Percentiles rank a stretch among this genome's conserved stretches.
phyloP scores from a whole-genome alignment of 108 stramenopile species.

The Cyclotella baltica region DNA sequence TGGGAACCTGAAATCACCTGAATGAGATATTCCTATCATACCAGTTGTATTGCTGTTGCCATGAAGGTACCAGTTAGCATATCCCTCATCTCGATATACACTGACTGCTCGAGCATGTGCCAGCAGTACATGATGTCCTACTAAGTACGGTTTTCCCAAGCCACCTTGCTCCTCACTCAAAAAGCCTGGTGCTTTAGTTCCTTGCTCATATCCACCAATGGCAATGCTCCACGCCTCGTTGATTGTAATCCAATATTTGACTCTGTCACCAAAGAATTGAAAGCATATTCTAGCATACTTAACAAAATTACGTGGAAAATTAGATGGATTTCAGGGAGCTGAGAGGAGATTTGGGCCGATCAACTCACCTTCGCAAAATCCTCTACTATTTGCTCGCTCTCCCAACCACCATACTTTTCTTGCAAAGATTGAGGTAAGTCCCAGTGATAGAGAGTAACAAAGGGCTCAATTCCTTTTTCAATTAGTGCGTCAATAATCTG shows the following conservation, averaged over 20 bases:
- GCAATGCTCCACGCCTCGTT: constrained; percentile 94
- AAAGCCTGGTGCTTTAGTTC: constrained; percentile 88
- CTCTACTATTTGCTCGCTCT: constrained; percentile 55
- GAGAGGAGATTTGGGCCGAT: too few species aligned
- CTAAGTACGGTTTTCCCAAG: constrained; percentile 66
- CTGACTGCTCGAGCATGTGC: constrained; percentile 88
- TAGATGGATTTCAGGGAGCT: not conserved
- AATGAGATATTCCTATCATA: constrained; percentile 85
- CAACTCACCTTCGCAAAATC: constrained; percentile 67
- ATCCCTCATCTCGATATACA: constrained; percentile 73
- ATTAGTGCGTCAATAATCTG: constrained; percentile 85
- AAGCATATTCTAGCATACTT: constrained; percentile 92
- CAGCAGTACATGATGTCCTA: constrained; percentile 85
- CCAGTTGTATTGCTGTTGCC: constrained; percentile 49
- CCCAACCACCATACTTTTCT: constrained; percentile 86
- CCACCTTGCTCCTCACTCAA: constrained; percentile 32
- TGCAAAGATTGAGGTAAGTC: constrained; percentile 91
- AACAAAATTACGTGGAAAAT: constrained; percentile 54
- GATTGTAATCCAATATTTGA: constrained; percentile 93
- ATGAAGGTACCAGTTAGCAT: constrained; percentile 16
- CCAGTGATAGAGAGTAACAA: constrained; percentile 95
- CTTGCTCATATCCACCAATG: constrained; percentile 86
- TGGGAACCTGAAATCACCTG: constrained; percentile 86
- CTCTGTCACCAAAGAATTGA: constrained; percentile 88
- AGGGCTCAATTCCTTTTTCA: constrained; percentile 82